Base-by-base conservation (phyloP, 768 basidiomycete species). In the Leccinellum luteum region DNA sequence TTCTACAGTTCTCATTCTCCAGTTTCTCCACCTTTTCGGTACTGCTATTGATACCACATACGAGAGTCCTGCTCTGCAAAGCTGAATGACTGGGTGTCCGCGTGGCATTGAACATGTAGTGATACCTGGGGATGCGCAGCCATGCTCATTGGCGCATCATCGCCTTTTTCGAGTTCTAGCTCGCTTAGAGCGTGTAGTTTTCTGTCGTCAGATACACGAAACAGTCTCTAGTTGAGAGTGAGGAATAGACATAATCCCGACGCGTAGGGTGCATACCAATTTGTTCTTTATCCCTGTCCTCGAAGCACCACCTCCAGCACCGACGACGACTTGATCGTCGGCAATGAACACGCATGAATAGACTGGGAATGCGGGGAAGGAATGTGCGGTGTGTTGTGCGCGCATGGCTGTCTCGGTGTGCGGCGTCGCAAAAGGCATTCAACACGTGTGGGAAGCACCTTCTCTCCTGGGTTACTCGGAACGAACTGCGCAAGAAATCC, bases 81-180 rank as follows among this genome's bases (percentile, higher is more conserved):
- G 44, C 48, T 27, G 45, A 28, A 30, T 64, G 38, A 59, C 15
- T 44, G n/a, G 23, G 31, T 23, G 48, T 30, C 2, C 21, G 17
- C 27, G 28, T 28, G 8, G 57, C 23, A 60, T 50, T 41, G 52
- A 17, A 30, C 45, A 6, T 41, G 30, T 51, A 74, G 59, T 43
- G 41, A 19, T 71, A 89, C 91, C 74, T 84, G 71, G 9, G 77
- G 72, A 68, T 89, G 74, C 13, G 84, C 81, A 17, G 88, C 86
- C 80, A 98, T 87, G 69, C 94, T 96, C 92, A 94, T 98, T n/a
- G 97, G 95, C 5, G 90, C 90, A 73, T 98, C 97, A 69, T 95
- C 95, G 34, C 85, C 89, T 30, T 72, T 81, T 54, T 83, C 87
- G 13, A 99, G 80, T 65, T 92, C 85, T 49, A 86, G 77, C 70